These are phyloP conservation scores for Collariella sp. DNA, from an alignment of 495 filamentous ascomycete genomes.

Conservation along the genomic window DNA sequence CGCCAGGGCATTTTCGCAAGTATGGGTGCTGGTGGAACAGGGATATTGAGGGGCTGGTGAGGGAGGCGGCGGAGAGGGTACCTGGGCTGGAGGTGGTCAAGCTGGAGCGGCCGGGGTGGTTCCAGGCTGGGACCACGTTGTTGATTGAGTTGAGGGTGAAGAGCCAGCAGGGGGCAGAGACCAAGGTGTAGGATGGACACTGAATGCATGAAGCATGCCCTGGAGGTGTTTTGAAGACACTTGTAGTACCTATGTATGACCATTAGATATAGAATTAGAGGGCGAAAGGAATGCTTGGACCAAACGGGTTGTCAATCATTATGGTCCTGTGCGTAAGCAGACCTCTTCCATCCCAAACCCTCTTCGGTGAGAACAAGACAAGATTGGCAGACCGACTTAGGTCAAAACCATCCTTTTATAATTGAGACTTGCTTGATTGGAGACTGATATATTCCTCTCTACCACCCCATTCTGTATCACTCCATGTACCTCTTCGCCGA, in stretches of 20 bases:
- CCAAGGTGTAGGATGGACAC: constrained; percentile 1
- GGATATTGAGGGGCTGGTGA: constrained; percentile 73
- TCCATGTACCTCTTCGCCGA: not conserved
- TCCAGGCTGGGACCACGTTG: constrained; percentile 61
- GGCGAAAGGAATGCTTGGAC: too few species aligned
- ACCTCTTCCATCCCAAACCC: too few species aligned
- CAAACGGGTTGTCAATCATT: too few species aligned
- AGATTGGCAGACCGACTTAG: not conserved
- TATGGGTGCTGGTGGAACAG: constrained; percentile 98
- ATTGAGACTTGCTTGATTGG: constrained; percentile 1
- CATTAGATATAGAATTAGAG: too few species aligned
- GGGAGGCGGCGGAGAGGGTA: constrained; percentile 39
- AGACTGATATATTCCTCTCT: constrained; percentile 2
- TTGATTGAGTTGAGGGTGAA: constrained; percentile 38
- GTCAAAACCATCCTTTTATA: too few species aligned
- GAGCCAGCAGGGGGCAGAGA: not conserved
- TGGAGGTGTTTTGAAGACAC: not conserved
- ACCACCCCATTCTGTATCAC: not conserved
- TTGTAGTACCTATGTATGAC: not conserved
- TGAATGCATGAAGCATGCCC: too few species aligned
- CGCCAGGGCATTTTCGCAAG: constrained; percentile 65
- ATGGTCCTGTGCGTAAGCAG: too few species aligned
- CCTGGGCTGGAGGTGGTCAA: constrained; percentile 72
- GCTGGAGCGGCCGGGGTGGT: constrained; percentile 53
- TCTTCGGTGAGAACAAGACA: too few species aligned